phyloP scores from a whole-genome alignment of 306 rosid species.

The Luffa aegyptiaca region DNA sequence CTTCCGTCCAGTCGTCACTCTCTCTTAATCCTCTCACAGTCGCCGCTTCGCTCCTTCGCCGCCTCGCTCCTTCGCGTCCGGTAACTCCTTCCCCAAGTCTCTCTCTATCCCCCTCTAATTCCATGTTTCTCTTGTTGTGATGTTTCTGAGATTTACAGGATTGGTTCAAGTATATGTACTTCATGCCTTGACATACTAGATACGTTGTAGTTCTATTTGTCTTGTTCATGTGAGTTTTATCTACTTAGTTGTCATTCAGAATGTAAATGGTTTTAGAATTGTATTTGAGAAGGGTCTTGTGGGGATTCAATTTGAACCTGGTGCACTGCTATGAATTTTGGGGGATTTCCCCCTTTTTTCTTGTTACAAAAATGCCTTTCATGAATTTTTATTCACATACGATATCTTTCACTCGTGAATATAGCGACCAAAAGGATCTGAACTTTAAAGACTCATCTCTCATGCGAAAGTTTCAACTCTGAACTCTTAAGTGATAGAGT shows the following conservation, averaged over 20 bases:
- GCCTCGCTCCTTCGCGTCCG: neutral
- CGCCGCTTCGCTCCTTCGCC: neutral
- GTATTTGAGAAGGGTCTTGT: neutral
- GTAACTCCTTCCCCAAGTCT: neutral
- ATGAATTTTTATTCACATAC: no score
- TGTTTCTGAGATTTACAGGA: neutral
- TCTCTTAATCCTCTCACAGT: neutral
- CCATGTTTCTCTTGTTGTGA: neutral
- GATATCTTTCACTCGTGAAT: no score
- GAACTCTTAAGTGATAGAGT: no score
- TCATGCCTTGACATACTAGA: neutral
- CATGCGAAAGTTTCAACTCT: no score
- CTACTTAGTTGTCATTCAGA: neutral
- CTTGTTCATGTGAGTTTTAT: neutral
- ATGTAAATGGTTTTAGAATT: neutral
- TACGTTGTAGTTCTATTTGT: neutral
- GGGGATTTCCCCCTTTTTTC: neutral
- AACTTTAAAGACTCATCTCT: no score
- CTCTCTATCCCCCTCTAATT: neutral
- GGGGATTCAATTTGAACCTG: neutral
- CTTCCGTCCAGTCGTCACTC: no score
- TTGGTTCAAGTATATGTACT: neutral
- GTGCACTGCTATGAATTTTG: neutral
- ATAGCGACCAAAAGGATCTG: no score
- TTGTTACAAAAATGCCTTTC: no score